A percentile compares a stretch with the other conserved stretches of the same genome.
Conservation (phyloP, 1,284 basidiomycete genomes). For the Heterobasidion occidentale region DNA sequence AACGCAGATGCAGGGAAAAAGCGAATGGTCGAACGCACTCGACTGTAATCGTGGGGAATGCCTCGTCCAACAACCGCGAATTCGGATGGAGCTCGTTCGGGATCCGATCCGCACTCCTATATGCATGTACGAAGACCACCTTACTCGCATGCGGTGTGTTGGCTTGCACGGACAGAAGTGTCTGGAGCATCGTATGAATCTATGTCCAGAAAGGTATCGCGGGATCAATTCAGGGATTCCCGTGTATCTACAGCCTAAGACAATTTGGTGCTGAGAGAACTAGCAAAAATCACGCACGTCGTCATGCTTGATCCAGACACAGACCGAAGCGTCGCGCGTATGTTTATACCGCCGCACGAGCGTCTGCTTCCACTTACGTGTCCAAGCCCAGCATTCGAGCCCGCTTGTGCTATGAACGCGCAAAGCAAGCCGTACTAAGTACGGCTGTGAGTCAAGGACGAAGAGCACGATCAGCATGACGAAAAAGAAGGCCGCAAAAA, state of each 20-base stretch:
- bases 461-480: conserved; percentile 6
- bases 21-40: conserved; percentile 19
- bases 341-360: conserved; percentile 37
- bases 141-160: conserved; percentile 7
- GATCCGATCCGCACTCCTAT: conserved; percentile 7
- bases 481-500: conserved; percentile 9
- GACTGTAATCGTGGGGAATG: conserved; percentile 53
- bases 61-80: conserved; percentile 46
- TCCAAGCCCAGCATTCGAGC: conserved; percentile 18
- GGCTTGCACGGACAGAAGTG: conserved; percentile 10
- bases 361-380: conserved; percentile 31
- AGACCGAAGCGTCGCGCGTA: conserved; percentile 50
- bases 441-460: conserved; percentile 7
- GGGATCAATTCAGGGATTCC: no score
- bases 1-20: background rate
- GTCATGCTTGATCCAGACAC: conserved; percentile 44
- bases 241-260: no score
- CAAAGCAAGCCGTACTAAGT: conserved; percentile 5
- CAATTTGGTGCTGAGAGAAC: background rate
- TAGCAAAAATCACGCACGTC: conserved; percentile 33
- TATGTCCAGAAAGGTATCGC: background rate
- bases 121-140: conserved; percentile 12
- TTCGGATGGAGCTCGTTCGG: conserved; percentile 15
- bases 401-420: conserved; percentile 5
- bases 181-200: conserved; percentile 12